These are phyloP conservation scores for Trapa bicornis DNA, from an alignment of 345 rosid species.

Conservation along the genomic window DNA sequence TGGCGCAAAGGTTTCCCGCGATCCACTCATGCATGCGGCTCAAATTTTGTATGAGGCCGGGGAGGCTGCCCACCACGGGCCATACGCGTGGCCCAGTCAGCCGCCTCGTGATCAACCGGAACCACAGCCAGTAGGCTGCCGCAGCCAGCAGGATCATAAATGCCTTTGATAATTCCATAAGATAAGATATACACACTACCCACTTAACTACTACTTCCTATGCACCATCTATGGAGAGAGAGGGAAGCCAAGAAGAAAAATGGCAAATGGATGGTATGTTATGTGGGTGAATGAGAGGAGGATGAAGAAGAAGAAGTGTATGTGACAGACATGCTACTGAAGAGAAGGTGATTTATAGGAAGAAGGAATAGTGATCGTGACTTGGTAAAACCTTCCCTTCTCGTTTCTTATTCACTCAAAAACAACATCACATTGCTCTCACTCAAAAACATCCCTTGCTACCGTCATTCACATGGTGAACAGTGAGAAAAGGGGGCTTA, in stretches of 20 bases:
- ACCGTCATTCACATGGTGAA: too few relatives aligned
- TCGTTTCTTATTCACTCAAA: neutral
- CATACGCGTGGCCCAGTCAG: slow-evolving; percentile 32
- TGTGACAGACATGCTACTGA: neutral
- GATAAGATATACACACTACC: neutral
- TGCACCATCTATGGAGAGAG: neutral
- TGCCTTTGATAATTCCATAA: slow-evolving; percentile 23
- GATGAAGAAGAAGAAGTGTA: neutral
- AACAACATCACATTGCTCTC: neutral
- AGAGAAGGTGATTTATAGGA: neutral
- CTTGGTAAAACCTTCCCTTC: neutral
- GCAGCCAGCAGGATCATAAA: slow-evolving; percentile 16
- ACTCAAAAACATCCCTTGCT: too few relatives aligned
- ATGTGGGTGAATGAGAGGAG: neutral
- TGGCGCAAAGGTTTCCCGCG: slow-evolving; percentile 27
- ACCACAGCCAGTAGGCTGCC: slow-evolving; percentile 25
- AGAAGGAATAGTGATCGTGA: neutral
- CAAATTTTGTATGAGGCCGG: slow-evolving; percentile 20
- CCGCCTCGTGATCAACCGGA: slow-evolving; percentile 18
- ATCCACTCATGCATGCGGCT: slow-evolving; percentile 36
- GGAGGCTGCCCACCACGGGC: slow-evolving; percentile 38
- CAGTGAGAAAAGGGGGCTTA: neutral
- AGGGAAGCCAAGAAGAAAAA: neutral
- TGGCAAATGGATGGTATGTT: neutral
- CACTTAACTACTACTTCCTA: neutral